Evolutionary conservation across 192 early-diverging fungal genomes (phyloP).

Genomic region (Glomus cerebriforme): DNA sequence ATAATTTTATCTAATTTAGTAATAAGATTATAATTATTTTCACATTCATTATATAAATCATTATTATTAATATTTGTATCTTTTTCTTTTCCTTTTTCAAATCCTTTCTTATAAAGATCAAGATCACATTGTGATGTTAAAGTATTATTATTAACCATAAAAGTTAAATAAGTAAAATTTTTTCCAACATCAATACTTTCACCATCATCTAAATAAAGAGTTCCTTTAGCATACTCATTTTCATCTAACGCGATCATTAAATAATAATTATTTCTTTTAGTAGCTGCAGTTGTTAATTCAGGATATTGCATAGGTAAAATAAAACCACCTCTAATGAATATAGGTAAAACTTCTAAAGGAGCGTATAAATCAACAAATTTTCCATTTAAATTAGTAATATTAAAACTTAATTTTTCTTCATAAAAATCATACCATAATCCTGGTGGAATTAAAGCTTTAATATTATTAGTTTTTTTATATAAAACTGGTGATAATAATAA

Average conservation of each 20-base stretch:
- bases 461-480: slow-evolving; percentile 41
- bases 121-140: not conserved
- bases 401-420: slow-evolving; percentile 3
- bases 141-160: not conserved
- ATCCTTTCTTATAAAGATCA: no score
- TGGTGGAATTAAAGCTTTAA: slow-evolving; percentile 58
- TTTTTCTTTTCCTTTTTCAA: no score
- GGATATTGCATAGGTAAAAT: slow-evolving; percentile 61
- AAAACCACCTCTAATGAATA: slow-evolving; percentile 61
- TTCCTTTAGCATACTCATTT: slow-evolving; percentile 46
- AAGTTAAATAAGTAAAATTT: slow-evolving; percentile 12
- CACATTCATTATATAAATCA: not conserved
- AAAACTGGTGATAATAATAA: slow-evolving; percentile 66
- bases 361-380: slow-evolving; percentile 17
- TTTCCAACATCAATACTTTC: slow-evolving; percentile 6
- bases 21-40: not conserved
- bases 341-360: slow-evolving; percentile 55
- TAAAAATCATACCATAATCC: slow-evolving; percentile 69
- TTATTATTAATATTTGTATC: no score
- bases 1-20: slow-evolving; percentile 8
- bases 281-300: slow-evolving; percentile 50
- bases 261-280: slow-evolving; percentile 44
- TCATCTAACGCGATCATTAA: slow-evolving; percentile 59
- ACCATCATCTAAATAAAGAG: slow-evolving; percentile 67
- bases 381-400: slow-evolving; percentile 7